These are phyloP conservation scores for Solanum rostratum DNA, from an alignment of 257 asterid genomes.

Conservation along the genomic window DNA sequence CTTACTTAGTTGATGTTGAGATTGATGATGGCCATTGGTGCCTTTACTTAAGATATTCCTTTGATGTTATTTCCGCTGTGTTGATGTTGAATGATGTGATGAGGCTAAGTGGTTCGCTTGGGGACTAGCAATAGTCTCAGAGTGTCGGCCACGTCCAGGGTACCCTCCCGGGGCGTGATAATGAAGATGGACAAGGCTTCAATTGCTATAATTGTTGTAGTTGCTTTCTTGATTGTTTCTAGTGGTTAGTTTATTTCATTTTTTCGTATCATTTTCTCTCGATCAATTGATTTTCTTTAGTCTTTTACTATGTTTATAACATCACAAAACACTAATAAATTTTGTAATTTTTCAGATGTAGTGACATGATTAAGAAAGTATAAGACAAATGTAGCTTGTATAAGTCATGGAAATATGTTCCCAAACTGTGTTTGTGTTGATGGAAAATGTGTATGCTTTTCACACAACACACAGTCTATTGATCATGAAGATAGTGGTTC, in stretches of 20 bases:
- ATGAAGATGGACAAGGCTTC: background rate
- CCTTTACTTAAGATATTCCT: too few relatives aligned
- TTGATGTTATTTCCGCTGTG: too few relatives aligned
- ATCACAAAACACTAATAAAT: background rate
- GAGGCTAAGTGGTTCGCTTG: too few relatives aligned
- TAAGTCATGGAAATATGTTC: background rate
- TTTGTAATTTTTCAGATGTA: background rate
- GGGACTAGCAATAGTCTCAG: too few relatives aligned
- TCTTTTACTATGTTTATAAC: background rate
- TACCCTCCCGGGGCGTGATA: too few relatives aligned
- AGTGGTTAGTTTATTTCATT: background rate
- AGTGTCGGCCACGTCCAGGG: too few relatives aligned
- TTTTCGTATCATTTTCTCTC: background rate
- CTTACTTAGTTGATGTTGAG: too few relatives aligned
- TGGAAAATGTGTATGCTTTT: background rate
- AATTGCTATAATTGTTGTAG: background rate
- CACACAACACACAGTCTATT: background rate
- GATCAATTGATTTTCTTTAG: background rate
- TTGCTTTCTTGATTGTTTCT: background rate
- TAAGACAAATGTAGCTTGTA: background rate
- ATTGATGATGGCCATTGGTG: too few relatives aligned
- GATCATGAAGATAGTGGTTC: background rate
- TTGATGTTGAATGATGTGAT: too few relatives aligned
- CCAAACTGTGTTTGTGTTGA: background rate
- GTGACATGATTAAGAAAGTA: background rate